phyloP scores from a whole-genome alignment of 2,329 filamentous ascomycete genomes.

The Talaromyces pinophilus region DNA sequence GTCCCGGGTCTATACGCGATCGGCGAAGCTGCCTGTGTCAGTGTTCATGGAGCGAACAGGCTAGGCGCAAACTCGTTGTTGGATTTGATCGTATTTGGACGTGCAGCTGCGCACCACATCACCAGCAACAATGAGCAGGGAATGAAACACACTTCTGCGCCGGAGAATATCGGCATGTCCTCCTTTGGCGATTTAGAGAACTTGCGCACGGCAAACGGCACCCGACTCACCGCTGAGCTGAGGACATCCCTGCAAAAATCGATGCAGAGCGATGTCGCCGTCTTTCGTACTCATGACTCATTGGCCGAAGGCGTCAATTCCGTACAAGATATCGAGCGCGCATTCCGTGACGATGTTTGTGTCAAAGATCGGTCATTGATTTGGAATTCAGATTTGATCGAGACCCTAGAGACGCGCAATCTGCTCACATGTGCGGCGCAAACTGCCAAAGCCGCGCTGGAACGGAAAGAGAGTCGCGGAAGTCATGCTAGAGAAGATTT shows the following conservation, averaged over 20 bases:
- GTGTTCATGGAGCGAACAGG: constrained; percentile 96
- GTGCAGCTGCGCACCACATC: constrained; percentile 96
- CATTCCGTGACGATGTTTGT: constrained; percentile 79
- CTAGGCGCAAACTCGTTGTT: constrained; percentile 97
- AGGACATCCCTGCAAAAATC: constrained; percentile 94
- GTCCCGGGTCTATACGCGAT: constrained; percentile 95
- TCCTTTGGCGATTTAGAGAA: constrained; percentile 84
- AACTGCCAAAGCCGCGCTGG: constrained; percentile 86
- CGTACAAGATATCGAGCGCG: constrained; percentile 77
- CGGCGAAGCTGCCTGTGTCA: constrained; percentile 95
- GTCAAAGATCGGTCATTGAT: constrained; percentile 99
- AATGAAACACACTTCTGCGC: constrained; percentile 77
- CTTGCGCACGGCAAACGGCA: constrained; percentile 77
- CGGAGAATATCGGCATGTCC: constrained; percentile 77
- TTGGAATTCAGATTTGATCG: constrained; percentile 97
- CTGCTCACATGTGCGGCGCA: constrained; percentile 94
- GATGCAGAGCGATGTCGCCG: constrained; percentile 96
- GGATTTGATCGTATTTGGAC: constrained; percentile 95
- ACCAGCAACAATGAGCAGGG: constrained; percentile 86
- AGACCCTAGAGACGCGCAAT: constrained; percentile 94
- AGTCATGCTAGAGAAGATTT: constrained; percentile 96
- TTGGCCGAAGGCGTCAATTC: constrained; percentile 88
- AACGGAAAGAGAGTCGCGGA: constrained; percentile 95
- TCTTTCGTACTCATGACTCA: constrained; percentile 92
- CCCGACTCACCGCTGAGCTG: constrained; percentile 83